Evolutionary conservation across 2,329 filamentous ascomycete species (phyloP), one percentile per base, ranked within the genome.

Genomic region (Verticillium tricorpus): DNA sequence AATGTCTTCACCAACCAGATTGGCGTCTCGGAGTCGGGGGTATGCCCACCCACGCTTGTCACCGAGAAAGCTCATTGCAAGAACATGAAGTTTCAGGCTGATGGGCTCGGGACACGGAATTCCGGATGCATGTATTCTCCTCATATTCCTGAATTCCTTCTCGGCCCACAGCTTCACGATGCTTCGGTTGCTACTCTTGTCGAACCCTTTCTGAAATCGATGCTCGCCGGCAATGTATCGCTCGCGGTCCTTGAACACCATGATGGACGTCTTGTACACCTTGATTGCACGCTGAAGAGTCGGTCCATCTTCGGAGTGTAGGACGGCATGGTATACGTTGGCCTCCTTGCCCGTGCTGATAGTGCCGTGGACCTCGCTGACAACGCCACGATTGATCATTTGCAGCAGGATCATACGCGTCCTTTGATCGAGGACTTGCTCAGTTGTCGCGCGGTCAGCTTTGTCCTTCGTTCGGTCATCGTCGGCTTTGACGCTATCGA

Each of bases 81-180:
- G 83, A 5, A 99, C 94, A 71, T 99, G 93, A n/a, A 94, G 84
- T 71, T 94, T 93, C 58, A 99, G 86, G 69, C 89, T 89, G 63
- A 98, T 82, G 3, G 95, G 93, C 72, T 97, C 92, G 0, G 95
- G 95, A 68, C 91, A 96, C 6, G 93, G 90, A 60, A 99, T 97
- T 8, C 91, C 92, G 8, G 93, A 90, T 6, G 86, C 80, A 74
- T 96, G 82, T 65, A 99, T 89, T 61, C 95, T 85, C 67, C 92
- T 89, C 70, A 99, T 77, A 76, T 99, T 99, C 52, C 95, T 87
- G 80, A 96, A 96, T 78, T 99, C 95, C 78, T 99, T 99, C 78
- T 99, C 94, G 0, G 96, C 96, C 95, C 95, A 99, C 28, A 97
- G 82, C 76, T 97, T 96, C 68, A 99, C 94, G 94, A 98, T 98